Evolutionary conservation across 108 stramenopile species (phyloP), one percentile per base, ranked within the genome.

Genomic region (Cyclostephanos invisitatus): DNA sequence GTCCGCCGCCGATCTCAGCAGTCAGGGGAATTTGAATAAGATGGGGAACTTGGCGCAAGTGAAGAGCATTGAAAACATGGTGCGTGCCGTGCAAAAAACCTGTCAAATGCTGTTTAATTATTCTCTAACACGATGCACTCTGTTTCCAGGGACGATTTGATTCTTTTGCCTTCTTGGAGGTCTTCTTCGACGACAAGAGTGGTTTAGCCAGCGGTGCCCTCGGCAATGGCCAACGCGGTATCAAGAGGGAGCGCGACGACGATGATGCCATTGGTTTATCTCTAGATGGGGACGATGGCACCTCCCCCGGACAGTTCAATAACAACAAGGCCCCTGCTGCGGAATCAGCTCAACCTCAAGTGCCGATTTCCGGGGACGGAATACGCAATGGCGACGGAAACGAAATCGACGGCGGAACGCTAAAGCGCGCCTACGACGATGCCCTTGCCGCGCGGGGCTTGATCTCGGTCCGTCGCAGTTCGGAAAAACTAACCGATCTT

Each of bases 151-250:
- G 77, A 14, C 81, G 84, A 12, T 76, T 63, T 38, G 95, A 96
- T 68, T 93, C 91, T 7, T 96, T 89, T 71, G 95, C 95, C n/a
- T 96, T 96, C 74, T 81, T 96, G 67, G 95, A 96, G 73, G 89
- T 96, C 8, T 94, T 96, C 81, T 96, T 96, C 71, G 93, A 93
- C 36, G 89, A 94, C 53, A 79, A 84, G 28, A 85, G 80, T 35
- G 85, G 67, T 28, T 58, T 75, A 9, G 67, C 62, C 49, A 70
- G 80, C 44, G 76, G 53, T 36, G 82, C 70, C 44, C 36, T 85
- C 24, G 62, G 47, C n/a, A 20, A 59, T 58, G 80, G 78, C 21
- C 67, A 53, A 40, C 70, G 81, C 59, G 85, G 87, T 49, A 37
- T 90, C 28, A 91, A 87, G 73, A 62, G 87, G 76, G 88, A 88